phyloP scores from a whole-genome alignment of 768 basidiomycete genomes.

The Clathrus columnatus region DNA sequence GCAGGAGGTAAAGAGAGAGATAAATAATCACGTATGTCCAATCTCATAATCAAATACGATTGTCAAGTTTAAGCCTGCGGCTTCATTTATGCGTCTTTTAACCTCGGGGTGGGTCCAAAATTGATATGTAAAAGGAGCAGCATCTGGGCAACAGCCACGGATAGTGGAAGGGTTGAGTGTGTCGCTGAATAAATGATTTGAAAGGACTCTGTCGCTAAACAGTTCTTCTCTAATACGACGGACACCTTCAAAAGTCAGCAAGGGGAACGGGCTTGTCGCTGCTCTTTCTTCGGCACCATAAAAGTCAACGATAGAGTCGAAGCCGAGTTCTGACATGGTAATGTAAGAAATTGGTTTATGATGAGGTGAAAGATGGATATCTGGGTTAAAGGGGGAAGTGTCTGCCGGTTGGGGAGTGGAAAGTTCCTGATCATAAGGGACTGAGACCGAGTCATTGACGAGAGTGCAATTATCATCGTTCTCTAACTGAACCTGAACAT shows the following conservation, averaged over 20 bases:
- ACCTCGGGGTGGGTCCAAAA: conserved; percentile 10
- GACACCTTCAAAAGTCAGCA: conserved; percentile 8
- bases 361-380: conserved; percentile 1
- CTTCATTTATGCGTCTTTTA: conserved; percentile 2
- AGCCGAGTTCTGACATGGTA: conserved; percentile 3
- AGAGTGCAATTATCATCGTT: background rate
- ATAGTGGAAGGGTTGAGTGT: background rate
- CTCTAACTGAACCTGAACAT: background rate
- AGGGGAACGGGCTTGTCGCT: conserved; percentile 8
- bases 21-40: conserved; percentile 6
- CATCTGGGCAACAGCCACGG: conserved; percentile 6
- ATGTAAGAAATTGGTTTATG: background rate
- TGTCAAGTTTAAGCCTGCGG: conserved; percentile 3
- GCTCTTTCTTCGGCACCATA: background rate
- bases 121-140: conserved; percentile 2
- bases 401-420: background rate
- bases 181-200: conserved; percentile 10
- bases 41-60: conserved; percentile 9
- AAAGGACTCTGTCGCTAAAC: conserved; percentile 2
- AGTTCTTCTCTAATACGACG: conserved; percentile 9
- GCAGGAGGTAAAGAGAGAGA: background rate
- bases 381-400: conserved; percentile 1
- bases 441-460: too few relatives aligned
- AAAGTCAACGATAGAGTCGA: background rate
- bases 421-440: too few relatives aligned